A percentile compares a stretch with the other conserved stretches of the same genome.
phyloP scores from a whole-genome alignment of 768 basidiomycete genomes.

The Peribolospora baueri region DNA sequence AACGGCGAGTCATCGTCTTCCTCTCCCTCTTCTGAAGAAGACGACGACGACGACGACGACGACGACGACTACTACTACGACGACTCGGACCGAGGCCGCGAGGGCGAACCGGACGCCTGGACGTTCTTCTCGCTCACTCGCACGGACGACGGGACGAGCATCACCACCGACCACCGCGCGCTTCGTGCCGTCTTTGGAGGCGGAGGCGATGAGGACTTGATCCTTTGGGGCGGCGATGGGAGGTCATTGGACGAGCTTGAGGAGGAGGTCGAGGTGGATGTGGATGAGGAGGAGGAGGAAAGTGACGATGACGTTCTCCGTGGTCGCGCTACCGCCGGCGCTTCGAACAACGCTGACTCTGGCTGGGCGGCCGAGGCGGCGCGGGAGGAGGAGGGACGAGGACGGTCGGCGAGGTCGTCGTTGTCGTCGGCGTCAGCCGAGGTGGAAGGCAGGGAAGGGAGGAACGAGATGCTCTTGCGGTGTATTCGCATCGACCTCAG shows the following conservation, averaged over 20 bases:
- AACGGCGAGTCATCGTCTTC: too few species aligned
- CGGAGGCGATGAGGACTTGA: constrained; percentile 39
- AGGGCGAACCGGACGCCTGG: constrained; percentile 4
- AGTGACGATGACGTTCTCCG: not conserved
- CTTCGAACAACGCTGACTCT: not conserved
- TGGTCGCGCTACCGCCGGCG: not conserved
- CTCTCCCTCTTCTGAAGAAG: not conserved
- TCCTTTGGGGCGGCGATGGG: constrained; percentile 31
- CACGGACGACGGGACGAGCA: constrained; percentile 47
- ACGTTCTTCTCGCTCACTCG: constrained; percentile 61
- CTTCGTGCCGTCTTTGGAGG: constrained; percentile 46
- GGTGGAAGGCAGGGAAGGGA: constrained; percentile 18
- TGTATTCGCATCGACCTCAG: constrained; percentile 54
- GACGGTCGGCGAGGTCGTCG: constrained; percentile 14
- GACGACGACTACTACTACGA: not conserved
- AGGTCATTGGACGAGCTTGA: constrained; percentile 31
- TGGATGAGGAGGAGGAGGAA: constrained; percentile 21
- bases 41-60: not conserved
- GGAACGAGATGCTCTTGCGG: constrained; percentile 21
- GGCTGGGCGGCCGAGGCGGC: not conserved
- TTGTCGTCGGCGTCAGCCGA: constrained; percentile 8
- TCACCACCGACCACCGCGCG: constrained; percentile 43
- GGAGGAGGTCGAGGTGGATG: constrained; percentile 11
- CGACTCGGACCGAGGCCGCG: not conserved
- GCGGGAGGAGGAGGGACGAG: constrained; percentile 13